A percentile compares a stretch with the other conserved stretches of the same genome.
Evolutionary conservation across 352 stramenopile genomes (phyloP).

Genomic region (Peronospora destructor): DNA sequence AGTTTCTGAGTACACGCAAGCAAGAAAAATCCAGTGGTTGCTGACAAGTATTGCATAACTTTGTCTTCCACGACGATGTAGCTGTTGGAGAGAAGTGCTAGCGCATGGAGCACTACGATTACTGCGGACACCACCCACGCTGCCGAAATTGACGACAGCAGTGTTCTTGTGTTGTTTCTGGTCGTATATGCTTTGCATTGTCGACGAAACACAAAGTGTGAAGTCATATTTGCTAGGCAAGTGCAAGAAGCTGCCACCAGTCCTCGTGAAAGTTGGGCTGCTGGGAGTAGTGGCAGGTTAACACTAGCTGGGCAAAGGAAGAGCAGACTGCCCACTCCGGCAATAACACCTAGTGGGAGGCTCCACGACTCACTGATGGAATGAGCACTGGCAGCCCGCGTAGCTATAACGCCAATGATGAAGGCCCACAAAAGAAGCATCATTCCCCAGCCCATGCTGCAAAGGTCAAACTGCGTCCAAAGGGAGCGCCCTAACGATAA

Average conservation of each 20-base stretch:
- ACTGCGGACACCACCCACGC: constrained; percentile 28
- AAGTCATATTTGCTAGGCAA: constrained; percentile 18
- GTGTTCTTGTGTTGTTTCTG: neutral
- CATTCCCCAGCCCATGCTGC: constrained; percentile 64
- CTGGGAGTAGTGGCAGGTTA: constrained; percentile 26
- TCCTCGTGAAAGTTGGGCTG: constrained; percentile 24
- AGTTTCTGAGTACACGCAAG: constrained; percentile 25
- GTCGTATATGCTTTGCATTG: neutral
- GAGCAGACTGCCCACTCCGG: constrained; percentile 9
- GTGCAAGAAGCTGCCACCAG: constrained; percentile 22
- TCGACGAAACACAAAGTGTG: constrained; percentile 3
- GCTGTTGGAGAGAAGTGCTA: constrained; percentile 77
- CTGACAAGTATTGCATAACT: constrained; percentile 65
- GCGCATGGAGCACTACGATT: constrained; percentile 50
- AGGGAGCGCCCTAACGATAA: constrained; percentile 61
- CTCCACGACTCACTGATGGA: constrained; percentile 6
- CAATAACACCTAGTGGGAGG: constrained; percentile 5
- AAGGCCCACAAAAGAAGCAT: constrained; percentile 41
- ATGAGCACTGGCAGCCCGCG: neutral
- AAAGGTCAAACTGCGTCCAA: constrained; percentile 86
- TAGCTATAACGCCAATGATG: constrained; percentile 15
- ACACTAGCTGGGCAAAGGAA: constrained; percentile 21
- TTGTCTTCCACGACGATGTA: constrained; percentile 75
- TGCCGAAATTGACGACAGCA: constrained; percentile 9
- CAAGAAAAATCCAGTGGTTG: constrained; percentile 45